A percentile compares a stretch with the other conserved stretches of the same genome.
Conservation (phyloP, 257 asterid genomes). For the Plantago elongata region DNA sequence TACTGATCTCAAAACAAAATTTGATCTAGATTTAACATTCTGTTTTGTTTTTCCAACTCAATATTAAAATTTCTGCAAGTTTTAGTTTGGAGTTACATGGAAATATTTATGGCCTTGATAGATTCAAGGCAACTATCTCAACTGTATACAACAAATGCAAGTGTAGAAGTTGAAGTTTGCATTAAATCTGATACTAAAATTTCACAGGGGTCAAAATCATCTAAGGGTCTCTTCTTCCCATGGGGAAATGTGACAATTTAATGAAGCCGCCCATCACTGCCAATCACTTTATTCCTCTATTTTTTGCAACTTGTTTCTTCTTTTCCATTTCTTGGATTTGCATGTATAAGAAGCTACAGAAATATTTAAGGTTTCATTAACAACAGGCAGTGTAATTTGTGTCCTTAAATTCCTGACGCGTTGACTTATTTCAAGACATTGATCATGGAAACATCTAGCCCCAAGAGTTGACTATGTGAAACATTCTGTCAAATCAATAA, state of each 20-base stretch:
- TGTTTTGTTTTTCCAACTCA: too few species aligned
- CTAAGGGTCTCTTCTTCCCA: neutral
- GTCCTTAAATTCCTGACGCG: too few species aligned
- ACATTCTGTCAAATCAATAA: too few species aligned
- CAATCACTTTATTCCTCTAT: conserved; percentile 15
- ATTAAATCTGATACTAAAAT: neutral
- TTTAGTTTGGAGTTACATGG: neutral
- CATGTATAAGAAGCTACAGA: too few species aligned
- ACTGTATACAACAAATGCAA: conserved; percentile 6
- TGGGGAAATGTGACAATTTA: conserved; percentile 16
- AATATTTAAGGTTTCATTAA: too few species aligned
- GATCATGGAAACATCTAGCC: too few species aligned
- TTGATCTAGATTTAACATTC: too few species aligned
- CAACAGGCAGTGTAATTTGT: too few species aligned
- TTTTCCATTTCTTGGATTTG: neutral
- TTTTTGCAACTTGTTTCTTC: neutral
- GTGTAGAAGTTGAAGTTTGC: neutral
- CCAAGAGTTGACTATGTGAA: too few species aligned
- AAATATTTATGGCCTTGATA: conserved; percentile 2
- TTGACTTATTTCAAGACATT: too few species aligned
- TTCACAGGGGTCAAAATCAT: conserved; percentile 1
- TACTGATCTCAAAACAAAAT: too few species aligned
- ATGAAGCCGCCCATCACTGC: conserved; percentile 29
- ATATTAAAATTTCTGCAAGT: too few species aligned
- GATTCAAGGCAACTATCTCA: conserved; percentile 20